A percentile compares a stretch with the other conserved stretches of the same genome.
Evolutionary conservation across 306 rosid species (phyloP).

Genomic region (Aeschynomene evenia): DNA sequence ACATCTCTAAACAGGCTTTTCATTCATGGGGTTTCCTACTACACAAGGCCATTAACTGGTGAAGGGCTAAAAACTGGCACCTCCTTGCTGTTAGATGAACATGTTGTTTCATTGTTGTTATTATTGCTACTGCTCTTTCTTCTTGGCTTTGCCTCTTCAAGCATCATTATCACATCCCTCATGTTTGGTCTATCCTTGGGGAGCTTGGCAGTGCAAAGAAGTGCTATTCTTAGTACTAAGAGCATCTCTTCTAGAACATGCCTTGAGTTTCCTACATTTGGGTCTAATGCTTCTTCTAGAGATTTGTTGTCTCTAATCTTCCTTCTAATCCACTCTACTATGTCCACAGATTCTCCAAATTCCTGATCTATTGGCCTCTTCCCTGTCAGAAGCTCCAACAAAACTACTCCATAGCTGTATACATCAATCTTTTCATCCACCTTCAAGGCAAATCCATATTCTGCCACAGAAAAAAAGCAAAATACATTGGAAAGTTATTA

Average conservation of each 20-base stretch:
- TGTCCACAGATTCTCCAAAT: constrained; percentile 78
- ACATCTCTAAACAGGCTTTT: constrained; percentile 33
- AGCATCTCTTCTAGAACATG: constrained; percentile 93
- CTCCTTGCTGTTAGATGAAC: constrained; percentile 53
- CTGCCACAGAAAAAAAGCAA: constrained; percentile 44
- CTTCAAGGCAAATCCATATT: constrained; percentile 91
- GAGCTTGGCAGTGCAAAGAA: constrained; percentile 82
- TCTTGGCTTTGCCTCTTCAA: constrained; percentile 94
- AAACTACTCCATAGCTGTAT: constrained; percentile 92
- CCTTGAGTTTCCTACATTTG: constrained; percentile 70
- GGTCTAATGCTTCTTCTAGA: constrained; percentile 81
- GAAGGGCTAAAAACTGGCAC: constrained; percentile 68
- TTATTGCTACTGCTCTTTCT: constrained; percentile 71
- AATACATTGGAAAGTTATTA: constrained; percentile 6
- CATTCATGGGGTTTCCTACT: constrained; percentile 59
- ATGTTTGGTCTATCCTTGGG: constrained; percentile 93
- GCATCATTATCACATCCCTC: constrained; percentile 94
- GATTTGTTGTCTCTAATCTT: constrained; percentile 60
- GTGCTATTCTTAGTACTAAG: constrained; percentile 81
- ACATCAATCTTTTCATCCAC: constrained; percentile 91
- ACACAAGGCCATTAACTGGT: constrained; percentile 73
- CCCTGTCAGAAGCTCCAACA: constrained; percentile 85
- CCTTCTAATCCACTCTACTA: constrained; percentile 81
- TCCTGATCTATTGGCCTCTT: constrained; percentile 68
- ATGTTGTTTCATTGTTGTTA: no score